Evolutionary conservation across 2,329 filamentous ascomycete species (phyloP).

Genomic region (Myriosclerotinia duriaeana): DNA sequence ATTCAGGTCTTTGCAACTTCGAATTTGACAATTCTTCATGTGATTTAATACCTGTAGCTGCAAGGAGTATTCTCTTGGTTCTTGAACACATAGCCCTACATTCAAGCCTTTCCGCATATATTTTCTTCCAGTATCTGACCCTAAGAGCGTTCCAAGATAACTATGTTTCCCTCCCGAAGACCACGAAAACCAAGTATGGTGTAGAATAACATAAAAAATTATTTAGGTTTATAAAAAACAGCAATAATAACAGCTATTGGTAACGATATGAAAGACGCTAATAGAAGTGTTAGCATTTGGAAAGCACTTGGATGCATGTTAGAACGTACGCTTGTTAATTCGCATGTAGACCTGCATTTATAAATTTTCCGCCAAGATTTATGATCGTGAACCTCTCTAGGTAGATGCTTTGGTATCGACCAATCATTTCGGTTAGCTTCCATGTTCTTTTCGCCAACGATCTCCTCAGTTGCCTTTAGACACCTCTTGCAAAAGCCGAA

Average conservation of each 20-base stretch:
- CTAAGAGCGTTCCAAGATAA: not conserved
- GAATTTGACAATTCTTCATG: not conserved
- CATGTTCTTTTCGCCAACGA: not conserved
- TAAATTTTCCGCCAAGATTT: too few species aligned
- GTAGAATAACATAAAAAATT: too few species aligned
- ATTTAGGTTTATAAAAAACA: too few species aligned
- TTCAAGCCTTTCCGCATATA: not conserved
- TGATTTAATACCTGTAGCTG: not conserved
- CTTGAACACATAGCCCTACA: not conserved
- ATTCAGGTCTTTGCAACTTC: not conserved
- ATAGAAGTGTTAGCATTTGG: too few species aligned
- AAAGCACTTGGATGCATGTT: too few species aligned
- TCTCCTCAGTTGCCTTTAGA: not conserved
- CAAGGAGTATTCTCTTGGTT: not conserved
- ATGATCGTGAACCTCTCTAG: accelerated
- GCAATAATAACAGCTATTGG: too few species aligned
- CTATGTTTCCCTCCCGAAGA: not conserved
- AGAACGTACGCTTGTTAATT: not conserved
- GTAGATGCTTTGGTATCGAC: not conserved
- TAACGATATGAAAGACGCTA: too few species aligned
- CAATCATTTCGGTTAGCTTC: not conserved
- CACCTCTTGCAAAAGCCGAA: not conserved
- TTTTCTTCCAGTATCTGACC: not conserved
- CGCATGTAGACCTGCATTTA: not conserved
- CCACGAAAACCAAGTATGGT: too few species aligned